Conservation (phyloP, 768 basidiomycete species). For the Lentinus tigrinus region DNA sequence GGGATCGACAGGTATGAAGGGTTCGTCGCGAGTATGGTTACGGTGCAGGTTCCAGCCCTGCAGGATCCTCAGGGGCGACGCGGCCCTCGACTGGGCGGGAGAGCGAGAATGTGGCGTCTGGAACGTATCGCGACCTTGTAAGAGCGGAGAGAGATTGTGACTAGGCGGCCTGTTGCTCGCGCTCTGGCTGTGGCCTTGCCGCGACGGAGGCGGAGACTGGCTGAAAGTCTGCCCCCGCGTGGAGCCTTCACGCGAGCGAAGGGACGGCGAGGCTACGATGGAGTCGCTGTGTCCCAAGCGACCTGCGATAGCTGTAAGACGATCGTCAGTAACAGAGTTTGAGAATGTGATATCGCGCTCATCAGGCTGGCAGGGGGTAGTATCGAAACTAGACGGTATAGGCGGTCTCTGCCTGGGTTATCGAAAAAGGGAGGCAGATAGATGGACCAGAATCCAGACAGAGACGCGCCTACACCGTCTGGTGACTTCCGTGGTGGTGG, state of each 20-base stretch:
- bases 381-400: too few relatives aligned
- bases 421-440: too few relatives aligned
- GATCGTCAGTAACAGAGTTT: background rate
- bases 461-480: too few relatives aligned
- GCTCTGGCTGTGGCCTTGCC: constrained; percentile 18
- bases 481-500: too few relatives aligned
- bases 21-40: constrained; percentile 41
- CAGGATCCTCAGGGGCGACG: constrained; percentile 61
- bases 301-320: constrained; percentile 22
- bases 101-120: constrained; percentile 31
- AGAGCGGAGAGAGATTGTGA: constrained; percentile 13
- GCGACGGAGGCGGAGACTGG: constrained; percentile 11
- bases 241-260: constrained; percentile 19
- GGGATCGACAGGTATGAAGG: constrained; percentile 37
- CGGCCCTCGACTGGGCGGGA: constrained; percentile 38
- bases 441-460: too few relatives aligned
- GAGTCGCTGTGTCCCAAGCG: constrained; percentile 35
- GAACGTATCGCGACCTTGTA: constrained; percentile 22
- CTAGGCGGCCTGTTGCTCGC: background rate
- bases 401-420: too few relatives aligned
- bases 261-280: constrained; percentile 33
- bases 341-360: background rate
- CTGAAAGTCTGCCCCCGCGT: background rate
- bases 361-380: too few relatives aligned
- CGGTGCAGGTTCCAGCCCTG: constrained; percentile 52